Base-by-base conservation (phyloP, 768 basidiomycete genomes). In the Termitomyces eurrhizus region DNA sequence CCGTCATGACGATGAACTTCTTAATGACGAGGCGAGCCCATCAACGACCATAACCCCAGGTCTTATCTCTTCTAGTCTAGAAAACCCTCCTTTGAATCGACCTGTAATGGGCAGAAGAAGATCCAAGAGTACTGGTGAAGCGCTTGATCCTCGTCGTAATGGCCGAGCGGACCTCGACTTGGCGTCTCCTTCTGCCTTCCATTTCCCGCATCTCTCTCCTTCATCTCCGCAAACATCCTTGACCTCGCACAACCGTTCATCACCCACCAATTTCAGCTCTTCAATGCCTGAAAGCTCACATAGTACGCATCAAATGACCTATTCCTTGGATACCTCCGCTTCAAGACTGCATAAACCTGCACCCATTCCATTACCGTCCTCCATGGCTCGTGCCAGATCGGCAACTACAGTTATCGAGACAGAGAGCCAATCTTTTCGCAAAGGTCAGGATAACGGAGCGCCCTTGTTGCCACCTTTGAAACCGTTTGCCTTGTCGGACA, bases 291-390 rank as follows among this genome's bases (percentile, higher is more conserved):
- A 64, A 18, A 59, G 62, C 45, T 74, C 74, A 6, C 71, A 74
- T 21, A 72, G 65, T 57, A 65, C 74, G n/a, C 85, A 84, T 68
- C 86, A 81, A 62, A 78, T 83, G 41, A 83, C 84, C 14, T 78
- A 77, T 64, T 87, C 86, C 0, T 70, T 87, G 24, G 86, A 87
- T 67, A 77, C 73, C 0, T 70, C 78, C 7, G 69, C 73, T 32
- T 71, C 76, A 21, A 36, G 69, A 29, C 66, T 69, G 46, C 72
- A 70, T 36, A 62, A 64, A 29, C 63, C 66, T 37, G 55, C 62
- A 13, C 66, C 65, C 24, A 68, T 61, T 58, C 64, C 66, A 32
- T 57, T 72, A 32, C 59, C 72, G 9, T 72, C 77, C 35, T 71
- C 77, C 1, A 73, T 80, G 50, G 66, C 73, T 41, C 74, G 78